These are phyloP conservation scores for Nyctanthes arbortristis DNA, from an alignment of 257 asterid species.

Conservation along the genomic window DNA sequence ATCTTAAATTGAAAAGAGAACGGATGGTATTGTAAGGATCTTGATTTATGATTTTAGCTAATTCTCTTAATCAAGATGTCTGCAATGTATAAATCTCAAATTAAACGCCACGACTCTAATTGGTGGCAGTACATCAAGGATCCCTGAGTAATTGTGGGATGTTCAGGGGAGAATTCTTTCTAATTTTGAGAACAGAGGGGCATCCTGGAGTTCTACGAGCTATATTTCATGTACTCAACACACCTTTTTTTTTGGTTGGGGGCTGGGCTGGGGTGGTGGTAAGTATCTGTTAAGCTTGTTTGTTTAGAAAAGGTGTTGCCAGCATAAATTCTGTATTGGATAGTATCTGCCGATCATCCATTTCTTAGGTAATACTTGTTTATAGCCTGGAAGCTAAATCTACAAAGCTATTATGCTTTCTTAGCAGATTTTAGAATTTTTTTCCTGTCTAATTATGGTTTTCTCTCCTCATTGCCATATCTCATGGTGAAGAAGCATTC, in stretches of 20 bases:
- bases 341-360: not conserved
- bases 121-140: not conserved
- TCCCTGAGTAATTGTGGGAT: constrained; percentile 6
- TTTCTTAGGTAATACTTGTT: not conserved
- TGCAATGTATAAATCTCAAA: not conserved
- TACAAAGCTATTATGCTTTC: constrained; percentile 15
- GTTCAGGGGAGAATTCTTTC: constrained; percentile 2
- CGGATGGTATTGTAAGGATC: constrained; percentile 10
- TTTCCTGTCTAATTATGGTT: constrained; percentile 6
- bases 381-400: not conserved
- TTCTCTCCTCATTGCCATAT: constrained; percentile 11
- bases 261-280: too few species aligned
- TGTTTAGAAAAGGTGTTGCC: constrained; percentile 15
- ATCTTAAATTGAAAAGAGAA: not conserved
- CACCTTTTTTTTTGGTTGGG: too few species aligned
- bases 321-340: not conserved
- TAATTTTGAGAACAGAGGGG: constrained; percentile 14
- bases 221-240: not conserved
- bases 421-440: constrained; percentile 21
- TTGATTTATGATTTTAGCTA: constrained; percentile 4
- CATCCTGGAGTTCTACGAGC: not conserved
- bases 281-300: not conserved
- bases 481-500: constrained; percentile 33
- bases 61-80: constrained; percentile 6
- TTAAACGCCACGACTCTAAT: constrained; percentile 1